Evolutionary conservation across 192 early-diverging fungal genomes (phyloP).

Genomic region (Coemansia sp.): DNA sequence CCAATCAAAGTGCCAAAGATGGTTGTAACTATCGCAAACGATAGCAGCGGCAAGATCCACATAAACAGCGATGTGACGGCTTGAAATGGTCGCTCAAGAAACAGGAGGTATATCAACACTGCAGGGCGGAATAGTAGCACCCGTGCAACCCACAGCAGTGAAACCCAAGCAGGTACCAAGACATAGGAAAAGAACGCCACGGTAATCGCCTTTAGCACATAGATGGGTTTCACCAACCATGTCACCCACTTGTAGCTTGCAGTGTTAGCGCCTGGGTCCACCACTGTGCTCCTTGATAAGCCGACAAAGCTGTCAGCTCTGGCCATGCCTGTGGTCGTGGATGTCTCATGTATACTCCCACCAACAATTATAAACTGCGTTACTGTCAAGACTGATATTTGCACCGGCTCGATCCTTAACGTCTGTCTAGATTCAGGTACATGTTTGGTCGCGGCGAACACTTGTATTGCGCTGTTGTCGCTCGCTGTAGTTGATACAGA

Average conservation of each 20-base stretch:
- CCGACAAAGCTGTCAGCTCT: not conserved
- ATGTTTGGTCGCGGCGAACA: not conserved
- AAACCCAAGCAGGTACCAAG: constrained; percentile 11
- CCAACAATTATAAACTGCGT: constrained; percentile 7
- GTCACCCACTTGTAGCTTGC: not conserved
- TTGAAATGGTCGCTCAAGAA: constrained; percentile 34
- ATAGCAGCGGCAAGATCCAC: constrained; percentile 34
- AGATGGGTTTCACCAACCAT: not conserved
- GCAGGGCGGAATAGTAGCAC: constrained; percentile 33
- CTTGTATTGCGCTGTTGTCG: not conserved
- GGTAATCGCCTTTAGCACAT: not conserved
- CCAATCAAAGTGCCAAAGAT: constrained; percentile 33
- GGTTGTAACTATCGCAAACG: constrained; percentile 21
- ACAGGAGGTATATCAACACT: constrained; percentile 39
- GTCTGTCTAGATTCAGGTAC: not conserved
- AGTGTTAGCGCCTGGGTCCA: not conserved
- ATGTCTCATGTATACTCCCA: not conserved
- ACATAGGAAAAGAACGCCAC: constrained; percentile 14
- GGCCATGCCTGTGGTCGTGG: not conserved
- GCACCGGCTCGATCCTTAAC: not conserved
- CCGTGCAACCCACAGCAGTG: constrained; percentile 12
- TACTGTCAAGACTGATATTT: constrained; percentile 8
- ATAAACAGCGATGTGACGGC: constrained; percentile 28
- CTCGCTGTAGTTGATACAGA: not conserved
- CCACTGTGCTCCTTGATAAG: not conserved